Evolutionary conservation across 2,329 filamentous ascomycete species (phyloP).

Genomic region (Rhynchosporium agropyri): DNA sequence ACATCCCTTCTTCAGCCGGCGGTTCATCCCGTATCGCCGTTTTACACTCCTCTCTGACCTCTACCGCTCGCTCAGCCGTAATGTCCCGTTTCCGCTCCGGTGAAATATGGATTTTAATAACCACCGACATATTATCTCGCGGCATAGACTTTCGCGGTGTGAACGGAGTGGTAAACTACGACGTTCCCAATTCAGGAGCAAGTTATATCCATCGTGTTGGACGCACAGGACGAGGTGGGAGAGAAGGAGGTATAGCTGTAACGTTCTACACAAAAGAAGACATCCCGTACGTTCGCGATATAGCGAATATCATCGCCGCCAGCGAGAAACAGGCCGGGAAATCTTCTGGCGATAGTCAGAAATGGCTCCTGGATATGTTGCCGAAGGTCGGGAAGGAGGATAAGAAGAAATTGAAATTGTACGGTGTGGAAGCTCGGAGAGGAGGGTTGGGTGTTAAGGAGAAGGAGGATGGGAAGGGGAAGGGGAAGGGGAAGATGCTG

Average conservation of each 20-base stretch:
- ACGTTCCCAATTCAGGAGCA: conserved; percentile 88
- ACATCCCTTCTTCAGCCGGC: conserved; percentile 87
- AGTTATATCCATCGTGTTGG: conserved; percentile 93
- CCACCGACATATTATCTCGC: conserved; percentile 88
- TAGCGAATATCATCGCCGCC: conserved; percentile 88
- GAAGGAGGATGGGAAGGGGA: conserved; percentile 38
- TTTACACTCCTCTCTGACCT: conserved; percentile 83
- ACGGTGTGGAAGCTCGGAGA: conserved; percentile 76
- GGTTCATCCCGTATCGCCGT: conserved; percentile 84
- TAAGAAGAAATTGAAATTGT: conserved; percentile 77
- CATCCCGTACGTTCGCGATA: conserved; percentile 83
- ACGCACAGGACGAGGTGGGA: conserved; percentile 84
- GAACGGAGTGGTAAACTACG: conserved; percentile 96
- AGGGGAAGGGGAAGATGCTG: conserved; percentile 46
- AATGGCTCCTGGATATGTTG: conserved; percentile 86
- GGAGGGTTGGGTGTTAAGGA: conserved; percentile 44
- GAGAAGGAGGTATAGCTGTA: conserved; percentile 84
- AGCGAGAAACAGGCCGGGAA: conserved; percentile 73
- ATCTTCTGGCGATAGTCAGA: conserved; percentile 59
- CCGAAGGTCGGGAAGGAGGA: conserved; percentile 83
- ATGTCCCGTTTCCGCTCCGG: conserved; percentile 90
- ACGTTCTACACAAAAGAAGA: conserved; percentile 97
- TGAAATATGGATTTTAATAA: conserved; percentile 95
- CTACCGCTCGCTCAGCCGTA: conserved; percentile 72
- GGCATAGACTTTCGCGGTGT: conserved; percentile 95